Evolutionary conservation across 1,139 yeast genomes (phyloP).

Genomic region (Kodamaea derodonti): DNA sequence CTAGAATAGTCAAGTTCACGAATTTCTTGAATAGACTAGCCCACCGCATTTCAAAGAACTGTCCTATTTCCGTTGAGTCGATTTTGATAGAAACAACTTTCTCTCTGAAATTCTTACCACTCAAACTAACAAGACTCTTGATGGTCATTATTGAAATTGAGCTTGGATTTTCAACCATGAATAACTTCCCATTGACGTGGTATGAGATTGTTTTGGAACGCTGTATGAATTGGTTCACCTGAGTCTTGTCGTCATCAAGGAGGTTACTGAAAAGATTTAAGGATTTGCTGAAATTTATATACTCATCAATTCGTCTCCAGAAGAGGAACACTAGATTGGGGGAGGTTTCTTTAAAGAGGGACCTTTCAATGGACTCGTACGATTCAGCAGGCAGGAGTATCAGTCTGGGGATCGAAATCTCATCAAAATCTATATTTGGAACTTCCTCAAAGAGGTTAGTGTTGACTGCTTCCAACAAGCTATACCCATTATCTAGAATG

Average conservation of each 20-base stretch:
- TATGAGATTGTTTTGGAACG: conserved; percentile 21
- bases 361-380: too few relatives aligned
- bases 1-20: conserved; percentile 18
- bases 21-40: conserved; percentile 27
- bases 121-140: conserved; percentile 22
- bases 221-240: conserved; percentile 16
- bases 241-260: conserved; percentile 13
- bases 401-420: too few relatives aligned
- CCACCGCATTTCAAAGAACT: conserved; percentile 32
- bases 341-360: conserved; percentile 18
- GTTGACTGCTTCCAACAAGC: too few relatives aligned
- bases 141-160: conserved; percentile 27
- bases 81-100: conserved; percentile 26
- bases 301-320: conserved; percentile 27
- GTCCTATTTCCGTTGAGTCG: conserved; percentile 36
- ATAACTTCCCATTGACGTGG: conserved; percentile 26
- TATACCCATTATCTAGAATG: too few relatives aligned
- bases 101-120: conserved; percentile 16
- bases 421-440: too few relatives aligned
- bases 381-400: too few relatives aligned
- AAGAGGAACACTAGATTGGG: conserved; percentile 28
- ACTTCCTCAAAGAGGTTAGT: too few relatives aligned
- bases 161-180: conserved; percentile 25
- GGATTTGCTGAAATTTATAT: conserved; percentile 22
- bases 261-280: conserved; percentile 22